phyloP scores from a whole-genome alignment of 78 protist species.

The Polysphondylium violaceum region DNA sequence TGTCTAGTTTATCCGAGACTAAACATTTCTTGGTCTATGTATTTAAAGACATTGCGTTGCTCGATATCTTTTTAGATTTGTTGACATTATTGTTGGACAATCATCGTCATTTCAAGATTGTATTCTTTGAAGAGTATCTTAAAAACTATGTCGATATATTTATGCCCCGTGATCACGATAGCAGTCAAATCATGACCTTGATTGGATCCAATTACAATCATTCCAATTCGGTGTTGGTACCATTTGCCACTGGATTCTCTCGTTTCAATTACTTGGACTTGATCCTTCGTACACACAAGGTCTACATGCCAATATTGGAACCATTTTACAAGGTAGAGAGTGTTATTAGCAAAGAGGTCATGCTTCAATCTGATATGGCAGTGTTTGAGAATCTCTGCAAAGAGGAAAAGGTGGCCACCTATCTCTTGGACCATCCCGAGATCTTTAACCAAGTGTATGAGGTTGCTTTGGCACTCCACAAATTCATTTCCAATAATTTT shows the following conservation, averaged over 20 bases:
- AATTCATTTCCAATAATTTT: constrained; percentile 52
- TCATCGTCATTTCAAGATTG: constrained; percentile 30
- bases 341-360: constrained; percentile 53
- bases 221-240: constrained; percentile 15
- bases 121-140: constrained; percentile 63
- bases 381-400: not conserved
- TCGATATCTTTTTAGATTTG: constrained; percentile 23
- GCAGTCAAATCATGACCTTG: constrained; percentile 4
- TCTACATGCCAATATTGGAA: constrained; percentile 41
- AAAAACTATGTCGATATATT: constrained; percentile 57
- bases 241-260: constrained; percentile 59
- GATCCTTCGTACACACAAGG: constrained; percentile 19
- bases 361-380: constrained; percentile 51
- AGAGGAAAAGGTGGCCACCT: constrained; percentile 18
- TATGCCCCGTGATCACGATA: constrained; percentile 47
- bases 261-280: constrained; percentile 38
- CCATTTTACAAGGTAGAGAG: constrained; percentile 67
- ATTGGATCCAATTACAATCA: constrained; percentile 37
- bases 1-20: too few relatives aligned
- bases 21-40: constrained; percentile 43
- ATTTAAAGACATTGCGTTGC: not conserved
- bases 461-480: constrained; percentile 35
- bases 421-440: constrained; percentile 1
- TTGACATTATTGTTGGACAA: constrained; percentile 58
- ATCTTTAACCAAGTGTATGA: constrained; percentile 24